Evolutionary conservation across 306 rosid species (phyloP), one percentile per base, ranked within the genome.

Genomic region (Mimosa bimucronata): DNA sequence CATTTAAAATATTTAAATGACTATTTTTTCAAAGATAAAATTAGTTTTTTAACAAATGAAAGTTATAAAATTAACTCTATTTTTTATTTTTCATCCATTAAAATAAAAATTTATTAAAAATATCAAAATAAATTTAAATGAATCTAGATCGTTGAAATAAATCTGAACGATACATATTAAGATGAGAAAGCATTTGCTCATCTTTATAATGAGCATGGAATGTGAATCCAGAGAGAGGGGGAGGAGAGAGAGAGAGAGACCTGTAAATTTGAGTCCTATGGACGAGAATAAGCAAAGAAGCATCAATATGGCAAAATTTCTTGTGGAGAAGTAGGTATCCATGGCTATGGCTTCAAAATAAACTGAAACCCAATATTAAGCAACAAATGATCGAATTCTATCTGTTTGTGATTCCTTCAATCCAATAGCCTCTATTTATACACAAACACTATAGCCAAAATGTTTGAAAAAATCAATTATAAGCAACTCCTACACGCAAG

Each of bases 211-310:
- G n/a, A n/a, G n/a, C n/a, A n/a, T n/a, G n/a, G n/a, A n/a, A n/a
- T n/a, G n/a, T n/a, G n/a, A n/a, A n/a, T n/a, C n/a, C n/a, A 34
- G 38, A 34, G 3, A 34, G 38, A 34, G 3, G 5, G 62, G 0
- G 62, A 2, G 18, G 13, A n/a, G 66, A 25, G 34, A 5, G 66
- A 60, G 71, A 37, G 16, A 37, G 71, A 37, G 45, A 66, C 73
- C 73, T 67, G 73, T 21, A 21, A 66, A 66, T 66, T 38, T 46
- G 14, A 66, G 28, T 38, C 30, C 72, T 4, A 50, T 14, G 37
- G 75, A 78, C 0, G 78, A 77, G 26, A 78, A 25, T 30, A 78
- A 57, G 64, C 85, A 85, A 40, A 81, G 9, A 42, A 85, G 73
- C 52, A 85, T 28, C 67, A 85, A 58, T 38, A 78, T 60, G 64